Percentiles rank a stretch among this genome's conserved stretches.
These are phyloP conservation scores for Phymatotrichopsis omnivora DNA, from an alignment of 2,329 filamentous ascomycete genomes.

Conservation along the genomic window DNA sequence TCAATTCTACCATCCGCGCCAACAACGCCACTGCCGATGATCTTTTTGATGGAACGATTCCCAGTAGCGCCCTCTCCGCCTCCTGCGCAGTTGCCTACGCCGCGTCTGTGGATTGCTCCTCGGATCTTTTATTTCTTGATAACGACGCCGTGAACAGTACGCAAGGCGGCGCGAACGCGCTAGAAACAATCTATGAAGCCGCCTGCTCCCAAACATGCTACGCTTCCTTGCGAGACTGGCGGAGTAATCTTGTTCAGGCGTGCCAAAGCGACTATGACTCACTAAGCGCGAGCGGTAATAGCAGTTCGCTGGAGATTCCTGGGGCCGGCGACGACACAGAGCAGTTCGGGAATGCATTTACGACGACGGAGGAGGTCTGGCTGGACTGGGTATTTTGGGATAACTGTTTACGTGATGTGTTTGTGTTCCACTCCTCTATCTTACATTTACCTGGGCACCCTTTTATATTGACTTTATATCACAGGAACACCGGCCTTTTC, in stretches of 20 bases:
- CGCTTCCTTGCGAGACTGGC: constrained; percentile 7
- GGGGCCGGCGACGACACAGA: constrained; percentile 8
- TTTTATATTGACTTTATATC: no score
- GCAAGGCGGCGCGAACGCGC: constrained; percentile 5
- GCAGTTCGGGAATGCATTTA: constrained; percentile 8
- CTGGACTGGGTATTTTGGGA: constrained; percentile 17
- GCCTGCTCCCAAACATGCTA: constrained; percentile 12
- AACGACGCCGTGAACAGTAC: constrained; percentile 11
- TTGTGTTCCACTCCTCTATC: background rate
- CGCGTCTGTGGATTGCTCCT: constrained; percentile 12
- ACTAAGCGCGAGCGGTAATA: constrained; percentile 4
- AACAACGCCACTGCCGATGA: constrained; percentile 13
- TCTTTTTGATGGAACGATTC: constrained; percentile 14
- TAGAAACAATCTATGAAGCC: constrained; percentile 8
- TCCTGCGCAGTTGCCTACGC: constrained; percentile 14
- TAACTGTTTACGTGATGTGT: constrained; percentile 18
- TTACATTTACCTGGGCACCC: no score
- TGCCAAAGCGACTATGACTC: constrained; percentile 5
- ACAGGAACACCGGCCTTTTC: constrained; percentile 12
- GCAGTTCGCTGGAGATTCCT: background rate
- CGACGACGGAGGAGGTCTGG: constrained; percentile 9
- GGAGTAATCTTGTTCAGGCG: background rate
- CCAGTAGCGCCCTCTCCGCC: constrained; percentile 4
- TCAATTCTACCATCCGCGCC: constrained; percentile 15
- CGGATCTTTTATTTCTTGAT: constrained; percentile 11